These are phyloP conservation scores for Fistulifera pelliculosa DNA, from an alignment of 108 stramenopile species.

Conservation along the genomic window DNA sequence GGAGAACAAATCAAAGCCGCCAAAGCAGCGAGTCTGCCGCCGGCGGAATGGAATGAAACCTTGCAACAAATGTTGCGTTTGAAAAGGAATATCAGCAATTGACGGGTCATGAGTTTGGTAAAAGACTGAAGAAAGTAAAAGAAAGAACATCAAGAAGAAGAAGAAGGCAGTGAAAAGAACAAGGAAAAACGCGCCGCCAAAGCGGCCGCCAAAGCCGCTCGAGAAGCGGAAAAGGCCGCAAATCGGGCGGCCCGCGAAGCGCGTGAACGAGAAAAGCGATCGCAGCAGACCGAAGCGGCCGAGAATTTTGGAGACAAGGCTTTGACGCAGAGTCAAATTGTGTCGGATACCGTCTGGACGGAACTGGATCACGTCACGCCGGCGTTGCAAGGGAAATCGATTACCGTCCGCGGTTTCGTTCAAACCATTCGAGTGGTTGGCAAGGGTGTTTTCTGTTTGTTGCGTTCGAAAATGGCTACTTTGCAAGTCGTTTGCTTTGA, in stretches of 20 bases:
- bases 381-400: constrained; percentile 59
- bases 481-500: constrained; percentile 93
- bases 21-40: constrained; percentile 60
- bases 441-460: constrained; percentile 90
- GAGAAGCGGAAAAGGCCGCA: constrained; percentile 70
- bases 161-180: constrained; percentile 53
- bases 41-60: constrained; percentile 70
- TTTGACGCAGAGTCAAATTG: constrained; percentile 63
- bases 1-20: constrained; percentile 63
- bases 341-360: constrained; percentile 64
- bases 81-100: constrained; percentile 54
- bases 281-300: constrained; percentile 55
- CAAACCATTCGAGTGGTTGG: constrained; percentile 79
- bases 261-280: constrained; percentile 75
- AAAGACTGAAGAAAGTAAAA: constrained; percentile 31
- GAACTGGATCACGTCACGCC: constrained; percentile 62
- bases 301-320: constrained; percentile 88
- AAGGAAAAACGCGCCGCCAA: constrained; percentile 67
- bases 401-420: constrained; percentile 85
- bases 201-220: constrained; percentile 41
- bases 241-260: constrained; percentile 74
- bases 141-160: constrained; percentile 16
- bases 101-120: constrained; percentile 56
- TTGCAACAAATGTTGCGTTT: constrained; percentile 64
- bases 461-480: constrained; percentile 87